Base-by-base conservation (phyloP, 352 stramenopile species). In the Globisporangium paddicum region DNA sequence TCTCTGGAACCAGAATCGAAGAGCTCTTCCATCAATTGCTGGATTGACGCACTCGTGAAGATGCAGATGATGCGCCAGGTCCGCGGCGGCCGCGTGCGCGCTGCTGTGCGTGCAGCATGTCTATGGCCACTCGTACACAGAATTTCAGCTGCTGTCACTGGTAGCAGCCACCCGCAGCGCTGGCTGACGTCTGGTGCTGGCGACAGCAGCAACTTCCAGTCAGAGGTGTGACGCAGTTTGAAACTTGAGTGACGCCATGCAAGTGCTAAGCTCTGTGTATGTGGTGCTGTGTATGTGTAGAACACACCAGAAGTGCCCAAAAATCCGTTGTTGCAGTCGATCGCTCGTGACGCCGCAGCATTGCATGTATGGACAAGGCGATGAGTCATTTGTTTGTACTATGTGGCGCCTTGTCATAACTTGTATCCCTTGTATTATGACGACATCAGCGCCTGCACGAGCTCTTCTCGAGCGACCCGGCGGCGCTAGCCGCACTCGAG, bases 361-460 rank as follows among this genome's bases (percentile, higher is more conserved):
- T 51, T 68, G 30, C 47, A 67, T 46, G 61, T 62, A 21, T 41
- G 28, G n/a, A n/a, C n/a, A n/a, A n/a, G n/a, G n/a, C n/a, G n/a
- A n/a, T n/a, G n/a, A n/a, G n/a, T n/a, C n/a, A n/a, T n/a, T n/a
- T n/a, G n/a, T n/a, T n/a, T n/a, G n/a, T n/a, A n/a, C n/a, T n/a
- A n/a, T n/a, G n/a, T 40, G 35, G 35, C 35, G 35, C 4, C 3
- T 9, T 38, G n/a, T 19, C 14, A n/a, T 42, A 42, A 34, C 44
- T 55, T 26, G 21, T 11, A 19, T 4, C 25, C 7, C 14, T n/a
- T 38, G 14, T 30, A 4, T 35, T 3, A 8, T 52, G 47, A n/a
- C n/a, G n/a, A n/a, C n/a, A n/a, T 1, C 53, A 90, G 82, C 63
- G 69, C 5, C 63, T 89, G 2, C 70, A 84, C 35, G 56, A 55